Base-by-base conservation (phyloP, 805 yeast species). In the Ogataea zsoltii region DNA sequence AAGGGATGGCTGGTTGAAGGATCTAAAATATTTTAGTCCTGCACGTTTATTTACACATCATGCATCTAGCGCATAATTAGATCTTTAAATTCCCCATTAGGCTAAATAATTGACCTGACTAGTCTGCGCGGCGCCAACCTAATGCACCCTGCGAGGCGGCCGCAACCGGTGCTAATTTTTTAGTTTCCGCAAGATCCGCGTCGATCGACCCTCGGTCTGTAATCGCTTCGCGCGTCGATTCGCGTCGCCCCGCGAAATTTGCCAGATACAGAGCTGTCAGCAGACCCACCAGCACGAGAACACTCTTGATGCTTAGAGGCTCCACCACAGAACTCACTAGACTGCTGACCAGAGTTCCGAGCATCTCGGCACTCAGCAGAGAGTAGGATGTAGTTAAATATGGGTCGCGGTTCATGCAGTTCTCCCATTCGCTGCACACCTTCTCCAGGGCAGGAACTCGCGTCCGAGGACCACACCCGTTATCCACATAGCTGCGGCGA, bases 371-470 rank as follows among this genome's bases (percentile, higher is more conserved):
- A 48, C 81, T 75, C 11, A 84, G 68, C 35, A 74, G 71, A 1
- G 88, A 72, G 53, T 80, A 74, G 3, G 82, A 80, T 1, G 73
- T 69, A 44, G 62, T 51, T 56, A 72, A 60, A 55, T 67, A 54
- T 3, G 80, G 79, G 44, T 82, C 79, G 54, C 79, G 77, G 39
- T 71, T 71, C 86, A 83, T 83, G 58, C 92, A 85, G 37, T 72
- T 71, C 42, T 72, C 76, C 90, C 89, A 86, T 46, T 72, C 67
- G 13, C 70, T 65, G 62, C 94, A 86, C 31, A 72, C 69, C 19
- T 67, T 65, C 45, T 76, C 77, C 46, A 85, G 60, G 2, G 83
- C 85, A 1, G 90, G 85, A 2, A 75, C 79, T 9, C 79, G 67
- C 3, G 72, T 66, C 10, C 72, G 77, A 3, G 80, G 80, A 13